phyloP scores from a whole-genome alignment of 1,139 yeast genomes.

The Pichia norvegensis region DNA sequence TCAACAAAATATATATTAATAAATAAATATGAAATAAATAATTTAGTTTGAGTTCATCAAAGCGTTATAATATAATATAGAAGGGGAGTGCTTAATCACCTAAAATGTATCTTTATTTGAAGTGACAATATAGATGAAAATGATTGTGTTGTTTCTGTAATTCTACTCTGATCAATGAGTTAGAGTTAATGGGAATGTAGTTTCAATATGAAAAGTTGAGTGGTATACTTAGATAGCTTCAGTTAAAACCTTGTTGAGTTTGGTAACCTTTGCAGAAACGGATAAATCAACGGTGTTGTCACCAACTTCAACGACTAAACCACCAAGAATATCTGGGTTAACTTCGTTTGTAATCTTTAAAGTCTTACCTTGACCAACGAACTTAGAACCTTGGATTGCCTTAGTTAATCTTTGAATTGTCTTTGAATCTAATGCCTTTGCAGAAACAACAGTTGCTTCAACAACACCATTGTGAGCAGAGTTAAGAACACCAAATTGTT shows the following conservation, averaged over 20 bases:
- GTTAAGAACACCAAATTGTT: conserved; percentile 68
- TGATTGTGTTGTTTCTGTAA: too few relatives aligned
- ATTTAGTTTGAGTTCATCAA: conserved; percentile 1
- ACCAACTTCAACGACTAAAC: conserved; percentile 91
- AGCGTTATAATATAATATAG: neutral
- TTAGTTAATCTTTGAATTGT: conserved; percentile 71
- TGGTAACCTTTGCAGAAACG: conserved; percentile 74
- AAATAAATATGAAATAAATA: conserved; percentile 4
- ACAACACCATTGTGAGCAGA: conserved; percentile 89
- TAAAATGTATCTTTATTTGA: too few relatives aligned
- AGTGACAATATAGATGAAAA: neutral
- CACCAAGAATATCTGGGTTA: conserved; percentile 90
- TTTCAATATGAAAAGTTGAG: too few relatives aligned
- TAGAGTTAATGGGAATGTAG: too few relatives aligned
- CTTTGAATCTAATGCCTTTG: conserved; percentile 77
- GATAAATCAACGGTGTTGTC: conserved; percentile 96
- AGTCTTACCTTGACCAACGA: conserved; percentile 81
- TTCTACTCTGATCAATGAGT: too few relatives aligned
- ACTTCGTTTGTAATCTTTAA: conserved; percentile 76
- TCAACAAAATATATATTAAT: conserved; percentile 1
- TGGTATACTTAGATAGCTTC: conserved; percentile 72
- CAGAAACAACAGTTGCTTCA: conserved; percentile 89
- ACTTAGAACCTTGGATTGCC: conserved; percentile 68
- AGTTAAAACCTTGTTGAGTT: conserved; percentile 79
- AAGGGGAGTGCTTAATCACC: neutral